These are phyloP conservation scores for Mycotypha africana DNA, from an alignment of 371 early-diverging fungal species.

Conservation along the genomic window DNA sequence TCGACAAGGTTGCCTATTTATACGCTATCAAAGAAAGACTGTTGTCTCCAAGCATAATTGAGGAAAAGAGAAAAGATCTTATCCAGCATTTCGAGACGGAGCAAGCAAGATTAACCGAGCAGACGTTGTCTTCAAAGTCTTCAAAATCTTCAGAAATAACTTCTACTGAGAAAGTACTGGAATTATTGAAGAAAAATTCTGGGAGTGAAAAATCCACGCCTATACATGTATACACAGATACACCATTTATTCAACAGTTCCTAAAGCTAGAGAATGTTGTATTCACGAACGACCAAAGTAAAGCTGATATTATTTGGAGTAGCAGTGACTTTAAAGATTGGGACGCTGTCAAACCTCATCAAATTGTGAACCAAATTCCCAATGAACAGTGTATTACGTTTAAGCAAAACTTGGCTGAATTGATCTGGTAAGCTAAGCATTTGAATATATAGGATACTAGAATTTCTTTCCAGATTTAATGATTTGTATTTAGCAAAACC, in stretches of 20 bases:
- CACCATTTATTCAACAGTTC: constrained; percentile 46
- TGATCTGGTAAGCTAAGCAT: constrained; percentile 34
- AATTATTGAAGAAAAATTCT: constrained; percentile 9
- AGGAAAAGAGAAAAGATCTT: constrained; percentile 18
- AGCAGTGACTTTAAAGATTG: constrained; percentile 46
- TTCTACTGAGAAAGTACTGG: constrained; percentile 1
- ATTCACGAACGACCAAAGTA: constrained; percentile 33
- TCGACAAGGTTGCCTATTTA: constrained; percentile 44
- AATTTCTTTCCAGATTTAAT: too few species aligned
- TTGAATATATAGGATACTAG: too few species aligned
- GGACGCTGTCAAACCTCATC: constrained; percentile 40
- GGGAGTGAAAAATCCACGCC: constrained; percentile 14
- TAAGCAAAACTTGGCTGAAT: constrained; percentile 44
- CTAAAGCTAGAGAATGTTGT: constrained; percentile 43
- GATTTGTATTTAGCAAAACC: constrained; percentile 27
- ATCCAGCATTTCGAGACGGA: constrained; percentile 25
- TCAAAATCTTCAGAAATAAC: not conserved
- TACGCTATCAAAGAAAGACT: constrained; percentile 38
- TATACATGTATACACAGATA: constrained; percentile 16
- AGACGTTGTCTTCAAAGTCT: not conserved
- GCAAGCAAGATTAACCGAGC: not conserved
- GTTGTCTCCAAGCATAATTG: constrained; percentile 16
- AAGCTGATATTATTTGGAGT: constrained; percentile 52
- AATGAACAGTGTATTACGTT: constrained; percentile 49
- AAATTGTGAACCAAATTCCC: constrained; percentile 48